These are phyloP conservation scores for Hypsizygus marmoreus DNA, from an alignment of 768 basidiomycete genomes.

Conservation along the genomic window DNA sequence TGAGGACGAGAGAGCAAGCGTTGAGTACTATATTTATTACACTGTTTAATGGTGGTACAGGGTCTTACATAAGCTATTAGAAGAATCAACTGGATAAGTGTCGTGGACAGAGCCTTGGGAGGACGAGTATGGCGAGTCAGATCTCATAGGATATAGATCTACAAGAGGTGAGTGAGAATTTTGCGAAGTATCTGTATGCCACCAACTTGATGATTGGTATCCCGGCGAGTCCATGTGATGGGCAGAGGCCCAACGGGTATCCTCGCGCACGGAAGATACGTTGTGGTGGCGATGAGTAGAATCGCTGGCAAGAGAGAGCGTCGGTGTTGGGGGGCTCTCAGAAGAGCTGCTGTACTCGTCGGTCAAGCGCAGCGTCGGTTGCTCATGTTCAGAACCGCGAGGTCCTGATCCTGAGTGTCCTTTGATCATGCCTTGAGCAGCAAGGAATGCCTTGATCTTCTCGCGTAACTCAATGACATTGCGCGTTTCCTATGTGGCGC, in stretches of 20 bases:
- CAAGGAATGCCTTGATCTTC: conserved; percentile 78
- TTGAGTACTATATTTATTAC: conserved; percentile 75
- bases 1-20: conserved; percentile 25
- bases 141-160: conserved; percentile 20
- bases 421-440: conserved; percentile 87
- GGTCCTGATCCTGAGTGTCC: conserved; percentile 77
- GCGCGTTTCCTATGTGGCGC: conserved; percentile 57
- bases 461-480: conserved; percentile 71
- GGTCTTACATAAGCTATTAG: conserved; percentile 71
- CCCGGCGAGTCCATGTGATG: conserved; percentile 3
- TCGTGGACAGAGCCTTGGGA: conserved; percentile 22
- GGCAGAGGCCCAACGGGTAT: conserved; percentile 7
- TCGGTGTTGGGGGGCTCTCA: conserved; percentile 34
- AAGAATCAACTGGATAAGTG: conserved; percentile 15
- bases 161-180: conserved; percentile 14
- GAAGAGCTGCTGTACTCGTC: conserved; percentile 42
- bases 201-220: conserved; percentile 18
- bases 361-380: conserved; percentile 54
- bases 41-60: conserved; percentile 70
- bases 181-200: conserved; percentile 25
- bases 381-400: conserved; percentile 57
- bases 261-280: conserved; percentile 27
- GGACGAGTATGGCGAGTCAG: conserved; percentile 22
- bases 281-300: conserved; percentile 18
- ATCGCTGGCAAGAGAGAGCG: conserved; percentile 24